A percentile compares a stretch with the other conserved stretches of the same genome.
These are phyloP conservation scores for Lasiosphaeria hispida DNA, from an alignment of 495 filamentous ascomycete species.

Conservation along the genomic window DNA sequence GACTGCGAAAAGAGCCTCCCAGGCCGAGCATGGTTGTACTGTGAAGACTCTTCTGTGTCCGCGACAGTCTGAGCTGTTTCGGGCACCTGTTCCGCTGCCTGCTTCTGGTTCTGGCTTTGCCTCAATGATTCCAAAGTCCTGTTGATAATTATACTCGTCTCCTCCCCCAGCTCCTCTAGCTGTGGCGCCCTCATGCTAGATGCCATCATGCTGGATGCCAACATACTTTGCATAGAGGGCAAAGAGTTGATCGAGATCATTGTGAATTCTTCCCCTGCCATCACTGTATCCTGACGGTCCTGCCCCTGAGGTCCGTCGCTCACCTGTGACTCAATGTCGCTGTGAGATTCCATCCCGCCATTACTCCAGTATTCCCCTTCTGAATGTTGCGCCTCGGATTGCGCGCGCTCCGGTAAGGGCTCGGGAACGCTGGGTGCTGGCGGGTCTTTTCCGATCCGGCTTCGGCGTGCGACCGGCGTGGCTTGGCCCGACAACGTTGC, in stretches of 20 bases:
- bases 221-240: conserved; percentile 37
- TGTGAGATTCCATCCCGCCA: conserved; percentile 24
- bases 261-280: conserved; percentile 48
- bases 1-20: background rate
- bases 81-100: conserved; percentile 8
- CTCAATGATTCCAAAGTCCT: conserved; percentile 42
- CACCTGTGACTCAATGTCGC: conserved; percentile 21
- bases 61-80: background rate
- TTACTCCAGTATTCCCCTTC: conserved; percentile 21
- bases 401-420: background rate
- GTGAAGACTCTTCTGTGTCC: background rate
- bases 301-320: conserved; percentile 9
- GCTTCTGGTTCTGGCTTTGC: conserved; percentile 28
- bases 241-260: conserved; percentile 49
- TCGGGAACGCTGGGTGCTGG: too few species aligned
- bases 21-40: background rate
- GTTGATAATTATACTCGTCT: conserved; percentile 44
- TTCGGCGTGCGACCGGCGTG: conserved; percentile 22
- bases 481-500: conserved; percentile 25
- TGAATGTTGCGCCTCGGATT: conserved; percentile 11
- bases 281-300: conserved; percentile 38
- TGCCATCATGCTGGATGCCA: conserved; percentile 16
- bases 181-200: conserved; percentile 36
- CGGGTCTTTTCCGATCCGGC: background rate
- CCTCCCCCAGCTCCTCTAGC: conserved; percentile 40